Evolutionary conservation across 1,284 basidiomycete species (phyloP).

Genomic region (Phellopilus nigrolimitatus): DNA sequence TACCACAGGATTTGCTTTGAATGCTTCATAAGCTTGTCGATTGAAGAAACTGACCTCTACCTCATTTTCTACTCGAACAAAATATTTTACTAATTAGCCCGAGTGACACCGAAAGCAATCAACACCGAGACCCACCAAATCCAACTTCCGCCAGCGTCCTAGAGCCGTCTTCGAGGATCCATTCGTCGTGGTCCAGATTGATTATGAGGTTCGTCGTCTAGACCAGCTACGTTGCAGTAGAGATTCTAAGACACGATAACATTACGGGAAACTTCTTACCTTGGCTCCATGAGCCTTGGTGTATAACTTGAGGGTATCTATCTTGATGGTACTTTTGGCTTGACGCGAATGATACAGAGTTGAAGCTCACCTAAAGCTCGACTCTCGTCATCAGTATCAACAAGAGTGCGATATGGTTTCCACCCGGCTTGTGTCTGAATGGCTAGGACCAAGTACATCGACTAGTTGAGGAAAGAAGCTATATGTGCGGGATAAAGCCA

Average conservation of each 20-base stretch:
- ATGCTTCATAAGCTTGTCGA: constrained; percentile 58
- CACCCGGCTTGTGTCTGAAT: constrained; percentile 71
- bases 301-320: constrained; percentile 93
- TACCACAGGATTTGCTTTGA: constrained; percentile 8
- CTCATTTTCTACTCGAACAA: constrained; percentile 72
- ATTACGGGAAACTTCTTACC: constrained; percentile 35
- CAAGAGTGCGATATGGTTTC: constrained; percentile 78
- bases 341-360: neutral
- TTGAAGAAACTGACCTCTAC: constrained; percentile 92
- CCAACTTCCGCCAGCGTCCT: constrained; percentile 63
- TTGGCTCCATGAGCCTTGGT: constrained; percentile 93
- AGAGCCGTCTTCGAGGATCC: constrained; percentile 72
- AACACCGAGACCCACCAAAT: constrained; percentile 53
- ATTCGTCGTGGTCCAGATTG: constrained; percentile 91
- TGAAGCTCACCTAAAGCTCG: neutral
- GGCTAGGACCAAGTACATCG: constrained; percentile 37
- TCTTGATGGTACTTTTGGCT: neutral
- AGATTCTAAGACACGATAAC: neutral
- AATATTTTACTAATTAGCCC: neutral
- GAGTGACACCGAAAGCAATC: neutral
- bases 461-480: constrained; percentile 7
- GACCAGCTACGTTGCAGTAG: neutral
- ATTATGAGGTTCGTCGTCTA: constrained; percentile 94
- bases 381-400: constrained; percentile 17
- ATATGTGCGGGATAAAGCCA: constrained; percentile 15